Evolutionary conservation across 306 rosid genomes (phyloP).

Genomic region (Vigna trinervia): DNA sequence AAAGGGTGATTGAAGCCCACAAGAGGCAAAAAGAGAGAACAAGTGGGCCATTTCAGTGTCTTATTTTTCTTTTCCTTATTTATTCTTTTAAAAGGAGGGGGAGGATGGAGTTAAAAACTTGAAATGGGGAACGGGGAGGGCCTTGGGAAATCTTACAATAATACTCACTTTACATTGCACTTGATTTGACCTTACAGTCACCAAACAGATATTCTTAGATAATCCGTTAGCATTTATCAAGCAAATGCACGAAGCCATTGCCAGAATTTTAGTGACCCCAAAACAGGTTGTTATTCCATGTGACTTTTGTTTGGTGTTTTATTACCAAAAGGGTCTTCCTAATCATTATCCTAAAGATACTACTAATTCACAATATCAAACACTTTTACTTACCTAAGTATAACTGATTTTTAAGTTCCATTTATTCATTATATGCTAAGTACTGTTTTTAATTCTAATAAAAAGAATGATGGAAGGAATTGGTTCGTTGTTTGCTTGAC

Average conservation of each 20-base stretch:
- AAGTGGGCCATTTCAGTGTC: conserved; percentile 59
- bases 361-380: not conserved
- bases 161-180: conserved; percentile 55
- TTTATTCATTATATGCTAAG: not conserved
- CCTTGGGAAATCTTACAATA: conserved; percentile 58
- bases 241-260: conserved; percentile 38
- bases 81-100: conserved; percentile 39
- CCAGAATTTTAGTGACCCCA: conserved; percentile 26
- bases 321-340: conserved; percentile 13
- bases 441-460: not conserved
- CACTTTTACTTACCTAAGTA: not conserved
- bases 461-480: conserved; percentile 18
- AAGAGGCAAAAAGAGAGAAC: conserved; percentile 67
- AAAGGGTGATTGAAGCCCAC: conserved; percentile 81
- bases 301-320: conserved; percentile 47
- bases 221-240: conserved; percentile 44
- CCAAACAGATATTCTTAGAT: conserved; percentile 50
- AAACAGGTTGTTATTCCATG: conserved; percentile 46
- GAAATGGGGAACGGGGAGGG: conserved; percentile 45
- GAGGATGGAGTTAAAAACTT: conserved; percentile 30
- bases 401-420: too few species aligned
- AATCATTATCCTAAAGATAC: conserved; percentile 14
- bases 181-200: conserved; percentile 68
- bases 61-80: conserved; percentile 8
- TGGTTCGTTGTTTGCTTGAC: conserved; percentile 18